Base-by-base conservation (phyloP, 352 stramenopile species). In the Pythium dissimile region DNA sequence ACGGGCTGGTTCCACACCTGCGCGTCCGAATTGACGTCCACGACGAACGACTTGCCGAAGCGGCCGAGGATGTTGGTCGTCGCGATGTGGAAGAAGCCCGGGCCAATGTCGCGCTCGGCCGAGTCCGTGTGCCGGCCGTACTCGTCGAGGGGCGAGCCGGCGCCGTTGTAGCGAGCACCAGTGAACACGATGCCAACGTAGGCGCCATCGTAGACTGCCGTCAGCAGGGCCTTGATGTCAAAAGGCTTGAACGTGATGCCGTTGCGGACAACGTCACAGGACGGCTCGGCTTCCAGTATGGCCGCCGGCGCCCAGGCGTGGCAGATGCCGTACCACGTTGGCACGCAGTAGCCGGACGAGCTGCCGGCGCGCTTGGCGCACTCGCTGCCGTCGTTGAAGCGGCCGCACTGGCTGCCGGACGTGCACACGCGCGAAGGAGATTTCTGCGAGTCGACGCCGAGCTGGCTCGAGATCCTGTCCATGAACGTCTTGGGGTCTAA, bases 1-100 rank as follows among this genome's bases (percentile, higher is more conserved):
- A 88, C 65, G 8, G 76, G 76, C 54, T 84, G 73, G 66, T 88
- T 86, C 74, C 76, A 86, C 12, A 87, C 75, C 54, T 75, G 42
- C 0, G 47, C 34, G 21, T 62, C 66, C 11, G 65, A 60, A 4
- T 48, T 53, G 2, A 79, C 63, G 28, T 88, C 77, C 12, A 71
- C 58, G 1, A 88, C 44, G 42, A 84, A 82, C 2, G 64, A 55
- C 5, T 51, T 2, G 11, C 72, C 69, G 21, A 77, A 66, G 13
- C 59, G 69, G 8, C 69, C 73, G 12, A 88, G 64, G 32, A 85
- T 44, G 64, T 86, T 88, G 30, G 71, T 52, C 18, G 46, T 37
- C 15, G 47, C 45, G 18, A 63, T 46, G 46, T 63, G 55, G 44
- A 63, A 63, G 41, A 26, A 81, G 43, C 73, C 77, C 11, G 77